Evolutionary conservation across 2,329 filamentous ascomycete genomes (phyloP).

Genomic region (Bipolaris sorokiniana): DNA sequence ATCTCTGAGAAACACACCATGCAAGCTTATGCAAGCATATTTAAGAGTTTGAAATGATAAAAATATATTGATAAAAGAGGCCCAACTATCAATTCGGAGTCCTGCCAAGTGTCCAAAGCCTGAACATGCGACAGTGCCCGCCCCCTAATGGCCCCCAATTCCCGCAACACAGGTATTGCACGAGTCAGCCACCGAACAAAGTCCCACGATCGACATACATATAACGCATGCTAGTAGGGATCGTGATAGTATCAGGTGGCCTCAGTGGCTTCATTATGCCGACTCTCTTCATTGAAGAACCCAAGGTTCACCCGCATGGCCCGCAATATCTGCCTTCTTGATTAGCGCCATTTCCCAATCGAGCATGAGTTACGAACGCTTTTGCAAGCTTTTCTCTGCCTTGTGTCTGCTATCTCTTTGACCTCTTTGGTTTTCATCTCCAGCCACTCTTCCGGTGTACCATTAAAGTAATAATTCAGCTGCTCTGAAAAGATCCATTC

Average conservation of each 20-base stretch:
- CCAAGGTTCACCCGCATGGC: constrained; percentile 11
- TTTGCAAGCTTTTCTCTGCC: constrained; percentile 3
- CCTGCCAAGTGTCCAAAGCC: background rate
- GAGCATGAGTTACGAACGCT: background rate
- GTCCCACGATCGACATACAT: background rate
- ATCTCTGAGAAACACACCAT: background rate
- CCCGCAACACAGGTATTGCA: background rate
- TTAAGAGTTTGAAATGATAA: too few relatives aligned
- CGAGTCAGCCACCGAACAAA: background rate
- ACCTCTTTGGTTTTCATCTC: constrained; percentile 14
- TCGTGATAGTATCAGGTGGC: background rate
- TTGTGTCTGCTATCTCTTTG: background rate
- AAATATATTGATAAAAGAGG: background rate
- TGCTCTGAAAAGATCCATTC: constrained; percentile 8
- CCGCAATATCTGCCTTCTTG: constrained; percentile 2
- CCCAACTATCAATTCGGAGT: background rate
- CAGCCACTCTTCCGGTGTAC: constrained; percentile 14
- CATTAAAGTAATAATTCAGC: constrained; percentile 14
- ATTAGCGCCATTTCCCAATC: background rate
- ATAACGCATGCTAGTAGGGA: background rate
- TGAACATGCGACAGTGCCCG: background rate
- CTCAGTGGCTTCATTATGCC: background rate
- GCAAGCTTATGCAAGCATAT: background rate
- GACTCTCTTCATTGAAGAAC: background rate
- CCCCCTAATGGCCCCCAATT: background rate